Evolutionary conservation across 371 early-diverging fungal genomes (phyloP).

Genomic region (Mortierella sp.): DNA sequence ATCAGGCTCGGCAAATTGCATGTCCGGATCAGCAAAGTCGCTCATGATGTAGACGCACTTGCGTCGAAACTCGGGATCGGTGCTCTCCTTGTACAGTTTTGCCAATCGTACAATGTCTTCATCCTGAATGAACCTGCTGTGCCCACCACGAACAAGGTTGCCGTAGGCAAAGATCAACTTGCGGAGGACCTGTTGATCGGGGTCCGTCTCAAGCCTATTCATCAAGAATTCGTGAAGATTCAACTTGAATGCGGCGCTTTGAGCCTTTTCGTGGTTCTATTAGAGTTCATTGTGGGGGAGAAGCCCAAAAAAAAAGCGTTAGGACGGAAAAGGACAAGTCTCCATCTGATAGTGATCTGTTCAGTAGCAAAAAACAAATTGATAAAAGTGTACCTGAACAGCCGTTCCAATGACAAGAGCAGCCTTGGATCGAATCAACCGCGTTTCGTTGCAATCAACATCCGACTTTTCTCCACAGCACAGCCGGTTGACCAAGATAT

Average conservation of each 20-base stretch:
- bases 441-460: constrained; percentile 17
- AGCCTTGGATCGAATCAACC: constrained; percentile 28
- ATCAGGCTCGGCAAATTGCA: constrained; percentile 24
- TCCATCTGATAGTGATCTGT: too few species aligned
- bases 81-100: constrained; percentile 26
- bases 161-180: constrained; percentile 62
- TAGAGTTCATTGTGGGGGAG: background rate
- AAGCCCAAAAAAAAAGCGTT: background rate
- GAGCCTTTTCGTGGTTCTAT: constrained; percentile 64
- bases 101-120: constrained; percentile 46
- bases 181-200: constrained; percentile 48
- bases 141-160: constrained; percentile 60
- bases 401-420: constrained; percentile 49
- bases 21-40: constrained; percentile 56
- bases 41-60: constrained; percentile 52
- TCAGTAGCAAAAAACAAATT: constrained; percentile 24
- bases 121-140: constrained; percentile 50
- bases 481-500: constrained; percentile 43
- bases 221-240: constrained; percentile 52
- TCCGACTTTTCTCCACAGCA: constrained; percentile 23
- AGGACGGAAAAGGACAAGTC: too few species aligned
- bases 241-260: constrained; percentile 45
- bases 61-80: constrained; percentile 29
- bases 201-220: constrained; percentile 42
- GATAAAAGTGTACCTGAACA: constrained; percentile 49